These are phyloP conservation scores for Diaporthe nobilis DNA, from an alignment of 2,329 filamentous ascomycete genomes.

Conservation along the genomic window DNA sequence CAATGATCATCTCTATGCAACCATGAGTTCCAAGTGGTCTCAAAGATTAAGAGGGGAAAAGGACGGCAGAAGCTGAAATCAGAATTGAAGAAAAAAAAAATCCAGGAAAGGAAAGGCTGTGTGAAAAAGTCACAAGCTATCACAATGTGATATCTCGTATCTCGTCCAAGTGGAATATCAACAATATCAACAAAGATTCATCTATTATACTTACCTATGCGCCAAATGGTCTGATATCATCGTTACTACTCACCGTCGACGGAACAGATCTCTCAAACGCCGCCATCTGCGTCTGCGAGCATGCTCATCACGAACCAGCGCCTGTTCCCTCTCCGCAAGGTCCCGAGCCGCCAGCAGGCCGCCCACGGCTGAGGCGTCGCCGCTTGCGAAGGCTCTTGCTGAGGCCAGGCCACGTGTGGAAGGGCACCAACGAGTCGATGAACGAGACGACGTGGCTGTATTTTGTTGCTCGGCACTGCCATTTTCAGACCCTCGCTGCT, in stretches of 20 bases:
- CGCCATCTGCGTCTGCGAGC: background rate
- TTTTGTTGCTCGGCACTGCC: background rate
- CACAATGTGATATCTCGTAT: background rate
- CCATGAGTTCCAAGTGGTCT: background rate
- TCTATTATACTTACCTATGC: background rate
- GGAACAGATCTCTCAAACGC: background rate
- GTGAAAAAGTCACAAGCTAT: background rate
- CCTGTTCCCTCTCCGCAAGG: background rate
- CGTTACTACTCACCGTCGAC: background rate
- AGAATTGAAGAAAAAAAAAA: background rate
- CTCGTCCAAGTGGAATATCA: background rate
- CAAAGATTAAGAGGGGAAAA: background rate
- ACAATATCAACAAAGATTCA: background rate
- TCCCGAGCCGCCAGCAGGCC: background rate
- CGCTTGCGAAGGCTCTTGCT: background rate
- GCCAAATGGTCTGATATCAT: too few relatives aligned
- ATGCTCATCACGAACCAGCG: background rate
- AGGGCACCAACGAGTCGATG: background rate
- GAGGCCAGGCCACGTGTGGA: background rate
- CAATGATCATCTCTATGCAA: background rate
- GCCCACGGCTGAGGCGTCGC: background rate
- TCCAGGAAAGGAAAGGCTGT: background rate
- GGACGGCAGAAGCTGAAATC: background rate
- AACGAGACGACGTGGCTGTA: background rate
- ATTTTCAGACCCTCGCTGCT: background rate